Evolutionary conservation across 2,329 filamentous ascomycete genomes (phyloP), one percentile per base, ranked within the genome.

Genomic region (Rhexocercosporidium sp.): DNA sequence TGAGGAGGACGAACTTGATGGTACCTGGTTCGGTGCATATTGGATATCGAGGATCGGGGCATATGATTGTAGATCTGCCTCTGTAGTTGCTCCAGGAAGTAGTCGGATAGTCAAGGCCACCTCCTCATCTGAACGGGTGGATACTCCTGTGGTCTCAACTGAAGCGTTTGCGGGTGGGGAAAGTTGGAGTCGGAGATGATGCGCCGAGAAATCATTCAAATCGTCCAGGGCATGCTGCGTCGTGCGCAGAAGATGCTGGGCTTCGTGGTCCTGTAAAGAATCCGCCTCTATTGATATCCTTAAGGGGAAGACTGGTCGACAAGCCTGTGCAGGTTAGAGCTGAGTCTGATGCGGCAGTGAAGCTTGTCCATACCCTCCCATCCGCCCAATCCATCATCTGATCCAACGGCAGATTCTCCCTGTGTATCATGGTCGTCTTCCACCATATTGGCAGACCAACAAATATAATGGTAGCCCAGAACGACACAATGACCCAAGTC

Each of bases 391-490:
- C 87, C 72, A 92, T 87, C 96, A 99, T 99, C 64, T 90, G 86
- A 76, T 91, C 86, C 72, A 97, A 79, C 5, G 96, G 96, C 73
- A 99, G 82, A 53, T 89, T 86, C 14, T 95, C 94, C 64, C 96
- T 88, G 79, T 97, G 94, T 64, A 98, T 97, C 0, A 92, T 91
- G 3, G 96, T 99, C 0, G 96, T 98, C 78, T 89, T 90, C 89
- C 93, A 96, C 96, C 96, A 99, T 86, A 97, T 90, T 66, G 96
- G 96, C 71, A 99, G 79, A 2, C 96, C 96, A 6, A 99, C 81
- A 34, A 91, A 86, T 7, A 97, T 78, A 7, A 97, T 92, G 44
- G 98, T 88, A 5, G 89, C 82, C 96, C 96, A 99, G 79, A 97
- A 98, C 9, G 95, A 95, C 69, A 92, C 78, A 69, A 99, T 89